A percentile compares a stretch with the other conserved stretches of the same genome.
Conservation (phyloP, 257 asterid species). For the Mitragyna speciosa region DNA sequence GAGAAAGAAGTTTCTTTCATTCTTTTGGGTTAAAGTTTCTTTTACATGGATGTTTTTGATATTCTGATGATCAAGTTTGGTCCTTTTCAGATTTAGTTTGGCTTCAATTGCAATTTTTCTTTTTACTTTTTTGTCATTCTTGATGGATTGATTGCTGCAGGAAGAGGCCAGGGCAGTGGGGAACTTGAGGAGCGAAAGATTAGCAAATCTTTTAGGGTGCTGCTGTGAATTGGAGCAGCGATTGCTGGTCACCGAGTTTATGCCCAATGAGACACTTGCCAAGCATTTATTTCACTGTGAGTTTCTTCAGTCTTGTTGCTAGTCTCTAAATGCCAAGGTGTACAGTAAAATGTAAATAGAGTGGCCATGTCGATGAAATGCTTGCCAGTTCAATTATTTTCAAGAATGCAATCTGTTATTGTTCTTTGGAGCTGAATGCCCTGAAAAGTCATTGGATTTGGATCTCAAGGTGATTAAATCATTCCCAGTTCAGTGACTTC, state of each 20-base stretch:
- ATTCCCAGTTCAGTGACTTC: no score
- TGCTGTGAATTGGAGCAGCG: conserved; percentile 49
- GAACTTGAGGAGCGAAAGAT: conserved; percentile 40
- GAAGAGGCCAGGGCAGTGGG: conserved; percentile 50
- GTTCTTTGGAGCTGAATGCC: background rate
- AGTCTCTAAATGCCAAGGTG: background rate
- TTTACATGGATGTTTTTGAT: no score
- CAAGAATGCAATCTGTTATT: background rate
- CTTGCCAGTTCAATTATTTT: background rate
- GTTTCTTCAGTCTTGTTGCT: conserved; percentile 11
- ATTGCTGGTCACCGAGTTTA: conserved; percentile 50
- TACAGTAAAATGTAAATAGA: background rate
- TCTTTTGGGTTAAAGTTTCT: background rate
- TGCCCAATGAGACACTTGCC: conserved; percentile 56
- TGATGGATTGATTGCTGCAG: conserved; percentile 22
- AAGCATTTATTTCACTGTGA: conserved; percentile 54
- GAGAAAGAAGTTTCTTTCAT: background rate
- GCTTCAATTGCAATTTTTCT: background rate
- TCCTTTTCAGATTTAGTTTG: background rate
- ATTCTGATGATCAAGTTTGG: background rate
- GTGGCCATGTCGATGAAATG: background rate
- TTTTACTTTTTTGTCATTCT: background rate
- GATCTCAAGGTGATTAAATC: background rate
- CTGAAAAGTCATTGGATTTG: background rate
- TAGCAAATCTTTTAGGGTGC: conserved; percentile 48